Evolutionary conservation across 2,329 filamentous ascomycete genomes (phyloP), one percentile per base, ranked within the genome.

Genomic region (Fusarium illudens): DNA sequence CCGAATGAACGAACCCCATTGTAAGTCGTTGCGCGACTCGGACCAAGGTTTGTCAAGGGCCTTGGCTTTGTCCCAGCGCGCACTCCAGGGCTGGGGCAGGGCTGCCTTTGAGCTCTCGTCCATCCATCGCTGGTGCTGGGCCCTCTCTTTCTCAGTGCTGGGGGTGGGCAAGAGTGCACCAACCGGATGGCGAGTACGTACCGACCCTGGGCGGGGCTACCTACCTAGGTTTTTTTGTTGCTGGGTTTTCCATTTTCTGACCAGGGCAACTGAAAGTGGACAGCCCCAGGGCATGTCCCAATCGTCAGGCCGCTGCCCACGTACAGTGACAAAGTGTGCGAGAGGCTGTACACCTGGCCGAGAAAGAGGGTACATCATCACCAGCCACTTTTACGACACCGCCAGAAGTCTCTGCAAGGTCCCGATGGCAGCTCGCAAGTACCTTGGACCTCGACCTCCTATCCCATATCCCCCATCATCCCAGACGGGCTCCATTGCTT

Each of bases 121-220:
- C n/a, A n/a, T n/a, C n/a, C n/a, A n/a, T n/a, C n/a, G n/a, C n/a
- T n/a, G n/a, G n/a, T n/a, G n/a, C n/a, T n/a, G n/a, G n/a, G n/a
- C n/a, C n/a, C n/a, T n/a, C n/a, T 57, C 42, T 55, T 36, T 60
- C 29, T 68, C 57, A 67, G 48, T 9, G 48, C 62, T 58, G 62
- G 64, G 64, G 52, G 39, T 44, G 39, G 56, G 32, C 48, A 25
- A 20, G 66, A 55, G 48, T 64, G 65, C 39, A 48, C 66, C 60
- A 55, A 69, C 66, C 66, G 59, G 66, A 70, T 34, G 42, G 46
- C 59, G 66, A 58, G 62, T 70, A 70, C 66, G 66, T 69, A 70
- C 62, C 49, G 48, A 55, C 48, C 65, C 65, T 57, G 56, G 65
- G 66, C 66, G 42, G 57, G 37, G 29, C 37, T 13, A n/a, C n/a